Percentiles rank a stretch among this genome's conserved stretches.
Evolutionary conservation across 768 basidiomycete species (phyloP).

Genomic region (Amanita rubescens): DNA sequence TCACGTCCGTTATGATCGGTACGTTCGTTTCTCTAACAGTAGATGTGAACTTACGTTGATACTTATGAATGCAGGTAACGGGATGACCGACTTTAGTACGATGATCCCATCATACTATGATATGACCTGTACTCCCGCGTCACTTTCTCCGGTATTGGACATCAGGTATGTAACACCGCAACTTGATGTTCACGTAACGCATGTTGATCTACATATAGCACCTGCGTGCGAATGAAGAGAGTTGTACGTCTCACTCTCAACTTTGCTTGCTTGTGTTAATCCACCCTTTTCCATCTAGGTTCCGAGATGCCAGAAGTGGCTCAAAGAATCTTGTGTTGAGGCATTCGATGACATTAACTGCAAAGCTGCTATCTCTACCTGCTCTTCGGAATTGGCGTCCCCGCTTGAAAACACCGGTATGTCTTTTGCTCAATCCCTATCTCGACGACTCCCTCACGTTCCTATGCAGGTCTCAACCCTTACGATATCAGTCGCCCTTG

Average conservation of each 20-base stretch:
- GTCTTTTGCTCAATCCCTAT: too few species aligned
- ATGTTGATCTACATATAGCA: slow-evolving; percentile 26
- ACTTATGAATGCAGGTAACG: slow-evolving; percentile 41
- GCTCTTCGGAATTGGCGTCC: slow-evolving; percentile 40
- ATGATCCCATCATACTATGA: slow-evolving; percentile 36
- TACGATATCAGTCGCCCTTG: slow-evolving; percentile 68
- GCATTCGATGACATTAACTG: slow-evolving; percentile 61
- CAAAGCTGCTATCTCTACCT: slow-evolving; percentile 54
- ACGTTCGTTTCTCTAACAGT: slow-evolving; percentile 12
- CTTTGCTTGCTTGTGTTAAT: not conserved
- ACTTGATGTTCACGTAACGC: slow-evolving; percentile 25
- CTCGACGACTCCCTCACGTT: not conserved
- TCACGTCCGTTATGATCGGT: slow-evolving; percentile 69
- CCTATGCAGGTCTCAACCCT: slow-evolving; percentile 41
- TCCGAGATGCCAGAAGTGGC: slow-evolving; percentile 54
- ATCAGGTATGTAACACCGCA: slow-evolving; percentile 39
- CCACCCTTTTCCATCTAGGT: slow-evolving; percentile 31
- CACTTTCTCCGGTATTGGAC: slow-evolving; percentile 37
- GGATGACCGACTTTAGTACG: slow-evolving; percentile 49
- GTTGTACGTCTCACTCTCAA: slow-evolving; percentile 30
- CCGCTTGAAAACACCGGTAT: slow-evolving; percentile 33
- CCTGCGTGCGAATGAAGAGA: slow-evolving; percentile 53
- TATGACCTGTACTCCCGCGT: slow-evolving; percentile 47
- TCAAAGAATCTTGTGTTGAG: slow-evolving; percentile 52
- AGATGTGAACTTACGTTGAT: not conserved